Percentiles rank a stretch among this genome's conserved stretches.
These are phyloP conservation scores for Trichoderma atroviride DNA, from an alignment of 2,329 filamentous ascomycete species.

Conservation along the genomic window DNA sequence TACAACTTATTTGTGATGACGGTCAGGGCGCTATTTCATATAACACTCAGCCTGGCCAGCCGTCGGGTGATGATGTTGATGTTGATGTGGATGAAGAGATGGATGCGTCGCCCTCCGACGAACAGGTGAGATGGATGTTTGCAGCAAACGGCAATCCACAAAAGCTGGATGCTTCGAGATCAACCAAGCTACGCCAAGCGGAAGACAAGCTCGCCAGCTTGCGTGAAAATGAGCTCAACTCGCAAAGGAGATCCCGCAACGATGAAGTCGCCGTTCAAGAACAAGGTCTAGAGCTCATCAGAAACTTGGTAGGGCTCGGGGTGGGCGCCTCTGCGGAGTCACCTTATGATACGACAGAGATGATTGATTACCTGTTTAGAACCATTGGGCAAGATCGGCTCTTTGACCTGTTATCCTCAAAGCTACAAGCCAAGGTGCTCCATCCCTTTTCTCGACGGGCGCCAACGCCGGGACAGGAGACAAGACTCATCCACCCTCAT, in stretches of 20 bases:
- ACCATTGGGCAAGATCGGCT: conserved; percentile 75
- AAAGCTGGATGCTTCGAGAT: conserved; percentile 42
- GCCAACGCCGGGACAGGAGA: conserved; percentile 41
- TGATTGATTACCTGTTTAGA: conserved; percentile 83
- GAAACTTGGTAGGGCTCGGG: conserved; percentile 75
- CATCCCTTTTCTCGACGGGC: conserved; percentile 54
- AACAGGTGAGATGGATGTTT: conserved; percentile 45
- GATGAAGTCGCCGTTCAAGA: conserved; percentile 88
- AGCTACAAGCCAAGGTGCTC: conserved; percentile 66
- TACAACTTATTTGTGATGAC: conserved; percentile 72
- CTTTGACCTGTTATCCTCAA: conserved; percentile 78
- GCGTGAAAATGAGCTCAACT: conserved; percentile 69
- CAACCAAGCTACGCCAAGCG: conserved; percentile 51
- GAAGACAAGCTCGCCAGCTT: conserved; percentile 54
- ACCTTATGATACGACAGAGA: conserved; percentile 59
- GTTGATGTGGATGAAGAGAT: conserved; percentile 58
- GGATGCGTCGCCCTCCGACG: conserved; percentile 56
- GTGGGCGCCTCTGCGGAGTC: conserved; percentile 54
- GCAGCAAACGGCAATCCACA: conserved; percentile 38
- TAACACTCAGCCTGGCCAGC: conserved; percentile 38
- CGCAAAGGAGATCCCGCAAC: conserved; percentile 67
- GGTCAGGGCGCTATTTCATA: conserved; percentile 56
- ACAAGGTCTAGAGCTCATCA: conserved; percentile 84
- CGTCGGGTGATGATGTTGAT: conserved; percentile 49
- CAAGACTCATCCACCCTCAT: conserved; percentile 59